These are phyloP conservation scores for Lipomyces sp. DNA, from an alignment of 805 yeast species.

Conservation along the genomic window DNA sequence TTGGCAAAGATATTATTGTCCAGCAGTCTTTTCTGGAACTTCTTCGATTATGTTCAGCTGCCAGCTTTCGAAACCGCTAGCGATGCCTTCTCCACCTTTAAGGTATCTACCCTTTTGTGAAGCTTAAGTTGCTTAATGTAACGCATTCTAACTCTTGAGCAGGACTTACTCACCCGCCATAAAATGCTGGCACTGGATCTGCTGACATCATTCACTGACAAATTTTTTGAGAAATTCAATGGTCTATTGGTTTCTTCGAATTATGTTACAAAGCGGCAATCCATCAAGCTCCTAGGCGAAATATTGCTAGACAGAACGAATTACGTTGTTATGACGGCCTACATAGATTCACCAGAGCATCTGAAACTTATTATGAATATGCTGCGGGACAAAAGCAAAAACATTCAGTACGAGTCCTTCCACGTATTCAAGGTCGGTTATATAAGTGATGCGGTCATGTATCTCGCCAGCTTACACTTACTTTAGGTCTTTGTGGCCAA, in stretches of 20 bases:
- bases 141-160: neutral
- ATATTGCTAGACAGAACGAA: constrained; percentile 74
- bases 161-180: constrained; percentile 70
- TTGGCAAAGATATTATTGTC: constrained; percentile 66
- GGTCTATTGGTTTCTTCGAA: constrained; percentile 73
- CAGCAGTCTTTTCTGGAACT: constrained; percentile 70
- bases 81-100: constrained; percentile 79
- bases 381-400: constrained; percentile 85
- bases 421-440: constrained; percentile 74
- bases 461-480: neutral
- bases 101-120: constrained; percentile 38
- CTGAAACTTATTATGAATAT: constrained; percentile 84
- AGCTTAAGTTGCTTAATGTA: neutral
- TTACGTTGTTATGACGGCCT: constrained; percentile 70
- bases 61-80: constrained; percentile 89
- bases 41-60: constrained; percentile 74
- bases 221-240: constrained; percentile 68
- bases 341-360: constrained; percentile 80
- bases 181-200: constrained; percentile 73
- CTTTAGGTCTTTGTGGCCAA: constrained; percentile 79
- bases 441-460: neutral
- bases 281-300: constrained; percentile 71
- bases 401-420: constrained; percentile 87
- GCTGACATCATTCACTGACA: constrained; percentile 59
- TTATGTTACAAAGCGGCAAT: constrained; percentile 92